Evolutionary conservation across 179 eudicot genomes (phyloP), one percentile per base, ranked within the genome.

Genomic region (Corrigiola litoralis): DNA sequence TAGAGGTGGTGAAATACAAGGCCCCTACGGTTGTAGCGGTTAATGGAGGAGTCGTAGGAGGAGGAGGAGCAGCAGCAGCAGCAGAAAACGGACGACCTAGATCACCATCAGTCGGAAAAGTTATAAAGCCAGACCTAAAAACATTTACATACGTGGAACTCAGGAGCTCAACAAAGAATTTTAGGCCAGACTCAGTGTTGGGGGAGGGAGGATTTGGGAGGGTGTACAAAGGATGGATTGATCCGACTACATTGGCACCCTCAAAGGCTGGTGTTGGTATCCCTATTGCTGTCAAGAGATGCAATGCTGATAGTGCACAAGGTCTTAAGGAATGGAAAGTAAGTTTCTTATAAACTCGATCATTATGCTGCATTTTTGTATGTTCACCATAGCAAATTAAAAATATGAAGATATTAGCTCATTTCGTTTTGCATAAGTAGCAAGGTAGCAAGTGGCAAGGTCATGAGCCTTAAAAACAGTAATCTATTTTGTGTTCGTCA

Each of bases 321-420:
- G 97, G 97, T 11, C 70, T 82, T 61, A 81, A 84, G 58, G 95
- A 87, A 58, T 90, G 97, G 97, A 78, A 83, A 82, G 96, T 87
- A 52, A 31, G 48, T 62, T 32, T 6, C 18, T 18, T 52, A n/a
- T n/a, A n/a, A n/a, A n/a, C n/a, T n/a, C n/a, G n/a, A n/a, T n/a
- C n/a, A n/a, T n/a, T n/a, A n/a, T n/a, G n/a, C n/a, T n/a, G n/a
- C n/a, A n/a, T n/a, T n/a, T n/a, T n/a, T n/a, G n/a, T n/a, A n/a
- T n/a, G n/a, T n/a, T n/a, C n/a, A n/a, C n/a, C n/a, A n/a, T n/a
- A n/a, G n/a, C n/a, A n/a, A n/a, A n/a, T n/a, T n/a, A n/a, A n/a
- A n/a, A n/a, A n/a, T n/a, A n/a, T n/a, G n/a, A n/a, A n/a, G n/a
- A n/a, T n/a, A n/a, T n/a, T n/a, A n/a, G n/a, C n/a, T n/a, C n/a